These are phyloP conservation scores for Malbranchea zuffiana DNA, from an alignment of 2,329 filamentous ascomycete species.

Conservation along the genomic window DNA sequence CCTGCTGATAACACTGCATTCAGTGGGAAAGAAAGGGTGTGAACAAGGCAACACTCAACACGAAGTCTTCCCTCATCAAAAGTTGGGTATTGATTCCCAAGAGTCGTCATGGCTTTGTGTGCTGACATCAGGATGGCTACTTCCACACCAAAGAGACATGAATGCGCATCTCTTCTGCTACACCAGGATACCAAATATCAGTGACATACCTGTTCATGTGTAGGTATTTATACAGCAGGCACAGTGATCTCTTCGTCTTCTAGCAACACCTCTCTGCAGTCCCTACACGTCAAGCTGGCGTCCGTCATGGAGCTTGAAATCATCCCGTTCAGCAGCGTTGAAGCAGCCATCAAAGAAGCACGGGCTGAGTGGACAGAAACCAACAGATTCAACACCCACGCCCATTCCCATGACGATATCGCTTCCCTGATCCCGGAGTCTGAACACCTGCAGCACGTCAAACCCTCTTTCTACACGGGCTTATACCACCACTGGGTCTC, in stretches of 20 bases:
- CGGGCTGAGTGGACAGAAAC: conserved; percentile 10
- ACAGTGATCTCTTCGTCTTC: not conserved
- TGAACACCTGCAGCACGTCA: conserved; percentile 4
- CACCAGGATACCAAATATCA: no score
- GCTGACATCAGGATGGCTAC: no score
- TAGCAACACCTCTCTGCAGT: not conserved
- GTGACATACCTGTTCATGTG: no score
- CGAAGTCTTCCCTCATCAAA: no score
- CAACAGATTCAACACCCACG: conserved; percentile 28
- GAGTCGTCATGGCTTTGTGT: no score
- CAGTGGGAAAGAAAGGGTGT: no score
- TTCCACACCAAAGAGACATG: no score
- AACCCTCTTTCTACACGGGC: conserved; percentile 27
- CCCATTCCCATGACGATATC: conserved; percentile 25
- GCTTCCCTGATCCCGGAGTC: conserved; percentile 19
- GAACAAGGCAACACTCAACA: no score
- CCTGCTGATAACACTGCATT: no score
- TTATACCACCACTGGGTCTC: conserved; percentile 36
- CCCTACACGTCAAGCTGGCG: not conserved
- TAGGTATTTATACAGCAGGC: no score
- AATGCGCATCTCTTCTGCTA: no score
- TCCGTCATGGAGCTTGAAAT: conserved; percentile 8
- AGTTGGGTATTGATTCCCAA: no score
- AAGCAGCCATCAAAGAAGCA: conserved; percentile 7
- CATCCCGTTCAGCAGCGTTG: conserved; percentile 11